Base-by-base conservation (phyloP, 2,329 filamentous ascomycete species). In the Amauroascus niger region DNA sequence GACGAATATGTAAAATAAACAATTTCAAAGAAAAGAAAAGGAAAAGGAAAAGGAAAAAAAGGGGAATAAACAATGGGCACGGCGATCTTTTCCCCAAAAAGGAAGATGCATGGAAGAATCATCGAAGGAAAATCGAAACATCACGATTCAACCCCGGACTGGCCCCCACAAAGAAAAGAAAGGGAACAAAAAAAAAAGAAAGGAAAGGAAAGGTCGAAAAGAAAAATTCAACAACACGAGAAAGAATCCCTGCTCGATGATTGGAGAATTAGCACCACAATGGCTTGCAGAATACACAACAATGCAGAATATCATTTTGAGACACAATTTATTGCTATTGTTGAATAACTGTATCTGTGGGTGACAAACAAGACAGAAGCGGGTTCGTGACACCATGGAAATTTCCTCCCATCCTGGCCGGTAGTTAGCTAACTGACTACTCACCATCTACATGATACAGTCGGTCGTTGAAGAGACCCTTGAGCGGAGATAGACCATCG, bases 51-150 rank as follows among this genome's bases (percentile, higher is more conserved):
- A 39, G 16, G 5, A 39, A 3, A 3, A 9, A 39, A 16, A 18
- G 14, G 14, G 14, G 9, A 35, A 39, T n/a, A 6, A 18, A 39
- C n/a, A n/a, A n/a, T n/a, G n/a, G n/a, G n/a, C n/a, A n/a, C 35
- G 39, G 18, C 16, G 24, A 41, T 50, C 24, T 22, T 18, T 44
- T 52, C 39, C 43, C 43, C 30, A 46, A 52, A 39, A 18, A 7
- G 41, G 50, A 46, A 52, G 22, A 52, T 37, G 40, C 50, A 46
- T 46, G 24, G 50, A 52, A 52, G 41, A 46, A 45, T 52, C 33
- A 26, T 52, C 41, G 50, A 52, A 52, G 41, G 37, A 24, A n/a
- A 30, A 5, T 49, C 35, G 20, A 45, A 45, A 20, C 6, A 3
- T 7, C 13, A 18, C 40, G 24, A n/a, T 32, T 22, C 24, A 20